Percentiles rank a stretch among this genome's conserved stretches.
phyloP scores from a whole-genome alignment of 2,329 filamentous ascomycete genomes.

The Pseudocercospora musae region DNA sequence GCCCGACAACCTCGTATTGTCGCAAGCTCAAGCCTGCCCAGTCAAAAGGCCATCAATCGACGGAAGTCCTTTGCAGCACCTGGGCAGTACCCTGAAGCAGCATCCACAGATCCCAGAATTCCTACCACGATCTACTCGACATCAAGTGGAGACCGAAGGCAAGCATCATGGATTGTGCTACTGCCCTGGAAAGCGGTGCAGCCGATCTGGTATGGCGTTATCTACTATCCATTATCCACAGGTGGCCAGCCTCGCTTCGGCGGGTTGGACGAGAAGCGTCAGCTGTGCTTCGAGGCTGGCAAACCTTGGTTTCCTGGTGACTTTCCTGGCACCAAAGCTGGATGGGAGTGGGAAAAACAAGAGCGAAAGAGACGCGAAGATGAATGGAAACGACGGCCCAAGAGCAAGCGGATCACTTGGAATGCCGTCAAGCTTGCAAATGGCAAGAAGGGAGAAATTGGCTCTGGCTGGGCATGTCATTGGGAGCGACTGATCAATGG shows the following conservation, averaged over 20 bases:
- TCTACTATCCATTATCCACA: slow-evolving; percentile 75
- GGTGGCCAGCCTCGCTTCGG: slow-evolving; percentile 81
- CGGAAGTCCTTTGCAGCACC: slow-evolving; percentile 63
- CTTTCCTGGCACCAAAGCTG: slow-evolving; percentile 73
- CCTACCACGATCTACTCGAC: slow-evolving; percentile 64
- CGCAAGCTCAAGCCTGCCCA: slow-evolving; percentile 64
- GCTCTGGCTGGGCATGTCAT: slow-evolving; percentile 77
- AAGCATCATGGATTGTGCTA: slow-evolving; percentile 77
- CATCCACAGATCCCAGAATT: slow-evolving; percentile 67
- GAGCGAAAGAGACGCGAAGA: slow-evolving; percentile 58
- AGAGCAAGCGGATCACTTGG: slow-evolving; percentile 76
- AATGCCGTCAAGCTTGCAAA: slow-evolving; percentile 69
- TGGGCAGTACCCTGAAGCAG: slow-evolving; percentile 59
- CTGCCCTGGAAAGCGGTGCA: slow-evolving; percentile 87
- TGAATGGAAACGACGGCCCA: slow-evolving; percentile 74
- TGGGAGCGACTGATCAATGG: slow-evolving; percentile 65
- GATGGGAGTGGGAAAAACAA: slow-evolving; percentile 71
- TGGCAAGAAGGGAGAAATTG: slow-evolving; percentile 75
- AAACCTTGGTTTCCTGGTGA: slow-evolving; percentile 84
- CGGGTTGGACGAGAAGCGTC: slow-evolving; percentile 73
- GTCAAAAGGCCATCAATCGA: slow-evolving; percentile 76
- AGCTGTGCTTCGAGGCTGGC: slow-evolving; percentile 76
- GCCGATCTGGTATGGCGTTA: slow-evolving; percentile 79
- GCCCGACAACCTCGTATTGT: slow-evolving; percentile 62
- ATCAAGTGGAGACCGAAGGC: slow-evolving; percentile 40